Evolutionary conservation across 2,329 filamentous ascomycete species (phyloP).

Genomic region (Fusarium sp.): DNA sequence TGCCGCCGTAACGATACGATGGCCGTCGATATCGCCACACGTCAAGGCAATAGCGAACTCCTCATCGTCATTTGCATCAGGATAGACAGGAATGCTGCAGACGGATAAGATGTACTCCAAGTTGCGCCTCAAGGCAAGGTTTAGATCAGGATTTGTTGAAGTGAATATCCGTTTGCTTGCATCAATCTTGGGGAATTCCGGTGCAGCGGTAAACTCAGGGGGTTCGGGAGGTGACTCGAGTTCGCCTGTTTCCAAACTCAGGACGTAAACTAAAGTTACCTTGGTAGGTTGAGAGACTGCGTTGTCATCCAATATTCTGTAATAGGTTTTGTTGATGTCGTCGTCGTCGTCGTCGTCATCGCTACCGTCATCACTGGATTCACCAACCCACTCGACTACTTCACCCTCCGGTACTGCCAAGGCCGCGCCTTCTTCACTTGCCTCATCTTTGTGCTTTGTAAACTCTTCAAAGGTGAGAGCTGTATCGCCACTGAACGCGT

Average conservation of each 20-base stretch:
- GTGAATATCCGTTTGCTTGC: neutral
- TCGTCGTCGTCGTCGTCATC: too few species aligned
- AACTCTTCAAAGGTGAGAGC: neutral
- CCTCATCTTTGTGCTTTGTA: neutral
- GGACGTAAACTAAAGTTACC: neutral
- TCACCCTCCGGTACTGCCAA: neutral
- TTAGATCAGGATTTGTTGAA: neutral
- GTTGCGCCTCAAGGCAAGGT: neutral
- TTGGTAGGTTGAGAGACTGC: rapidly evolving
- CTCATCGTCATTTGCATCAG: rapidly evolving
- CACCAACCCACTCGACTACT: neutral
- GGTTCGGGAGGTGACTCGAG: neutral
- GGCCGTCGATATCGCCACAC: neutral
- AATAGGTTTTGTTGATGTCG: rapidly evolving
- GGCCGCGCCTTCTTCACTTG: rapidly evolving
- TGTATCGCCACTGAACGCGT: rapidly evolving
- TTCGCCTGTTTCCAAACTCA: neutral
- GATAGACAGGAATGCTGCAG: neutral
- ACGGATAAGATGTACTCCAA: neutral
- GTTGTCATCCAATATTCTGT: neutral
- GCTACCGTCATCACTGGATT: neutral
- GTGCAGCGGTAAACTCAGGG: neutral
- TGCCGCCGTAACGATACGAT: neutral
- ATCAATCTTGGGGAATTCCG: rapidly evolving
- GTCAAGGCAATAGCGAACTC: neutral